These are phyloP conservation scores for Talaromyces proteolyticus DNA, from an alignment of 495 filamentous ascomycete species.

Conservation along the genomic window DNA sequence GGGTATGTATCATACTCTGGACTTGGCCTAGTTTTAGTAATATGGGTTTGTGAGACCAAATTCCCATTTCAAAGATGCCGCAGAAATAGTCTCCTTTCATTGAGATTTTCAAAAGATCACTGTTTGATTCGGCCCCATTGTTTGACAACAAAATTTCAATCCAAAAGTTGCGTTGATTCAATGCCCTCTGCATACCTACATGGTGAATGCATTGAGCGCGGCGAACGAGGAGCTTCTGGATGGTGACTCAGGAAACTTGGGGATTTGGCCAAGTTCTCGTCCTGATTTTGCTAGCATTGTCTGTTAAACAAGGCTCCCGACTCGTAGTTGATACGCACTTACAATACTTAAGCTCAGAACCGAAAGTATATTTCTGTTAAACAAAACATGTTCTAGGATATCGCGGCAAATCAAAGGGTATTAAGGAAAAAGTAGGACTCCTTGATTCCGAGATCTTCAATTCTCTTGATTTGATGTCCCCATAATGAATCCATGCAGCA, in stretches of 20 bases:
- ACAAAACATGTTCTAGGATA: neutral
- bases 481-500: neutral
- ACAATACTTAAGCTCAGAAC: neutral
- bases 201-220: neutral
- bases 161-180: neutral
- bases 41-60: neutral
- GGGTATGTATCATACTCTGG: neutral
- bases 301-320: neutral
- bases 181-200: conserved; percentile 2
- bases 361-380: neutral
- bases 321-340: neutral
- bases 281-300: conserved; percentile 3
- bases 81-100: neutral
- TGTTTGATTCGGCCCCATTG: neutral
- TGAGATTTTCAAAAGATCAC: neutral
- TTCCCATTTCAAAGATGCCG: neutral
- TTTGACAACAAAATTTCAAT: neutral
- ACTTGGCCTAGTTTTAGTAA: neutral
- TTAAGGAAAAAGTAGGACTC: neutral
- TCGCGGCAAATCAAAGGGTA: neutral
- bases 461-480: neutral
- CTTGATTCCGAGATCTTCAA: neutral
- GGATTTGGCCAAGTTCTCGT: conserved; percentile 6
- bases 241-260: conserved; percentile 3
- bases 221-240: neutral